These are phyloP conservation scores for Crinitomyces ghanaensis DNA, from an alignment of 805 yeast species.

Conservation along the genomic window DNA sequence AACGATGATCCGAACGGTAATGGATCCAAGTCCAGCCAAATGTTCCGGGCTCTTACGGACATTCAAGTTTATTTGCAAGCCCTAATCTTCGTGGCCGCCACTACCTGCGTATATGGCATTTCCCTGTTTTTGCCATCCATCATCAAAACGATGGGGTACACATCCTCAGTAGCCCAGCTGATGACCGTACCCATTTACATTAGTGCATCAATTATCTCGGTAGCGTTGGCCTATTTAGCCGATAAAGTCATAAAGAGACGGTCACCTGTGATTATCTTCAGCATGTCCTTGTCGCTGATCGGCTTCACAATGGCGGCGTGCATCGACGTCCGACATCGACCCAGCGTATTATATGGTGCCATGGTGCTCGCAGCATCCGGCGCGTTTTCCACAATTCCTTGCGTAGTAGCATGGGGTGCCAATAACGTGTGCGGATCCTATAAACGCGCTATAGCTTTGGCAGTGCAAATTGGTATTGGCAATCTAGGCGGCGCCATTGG, in stretches of 20 bases:
- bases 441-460: constrained; percentile 28
- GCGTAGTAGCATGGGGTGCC: constrained; percentile 35
- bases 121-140: constrained; percentile 7
- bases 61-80: no score
- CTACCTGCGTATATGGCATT: constrained; percentile 7
- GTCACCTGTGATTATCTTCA: no score
- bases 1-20: no score
- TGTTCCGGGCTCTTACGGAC: no score
- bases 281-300: not conserved
- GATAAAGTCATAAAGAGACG: constrained; percentile 3
- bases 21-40: no score
- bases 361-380: constrained; percentile 9
- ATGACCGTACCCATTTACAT: constrained; percentile 7
- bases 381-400: constrained; percentile 29
- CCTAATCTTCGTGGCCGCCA: no score
- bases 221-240: constrained; percentile 3
- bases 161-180: constrained; percentile 3
- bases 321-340: not conserved
- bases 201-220: constrained; percentile 4
- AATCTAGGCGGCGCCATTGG: constrained; percentile 36
- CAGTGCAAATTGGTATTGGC: constrained; percentile 34
- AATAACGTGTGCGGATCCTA: constrained; percentile 33
- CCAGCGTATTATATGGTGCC: constrained; percentile 6
- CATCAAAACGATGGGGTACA: constrained; percentile 3
- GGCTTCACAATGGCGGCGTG: not conserved